A percentile compares a stretch with the other conserved stretches of the same genome.
Evolutionary conservation across 176 grass and related monocot species (phyloP).

Genomic region (Zea mays): DNA sequence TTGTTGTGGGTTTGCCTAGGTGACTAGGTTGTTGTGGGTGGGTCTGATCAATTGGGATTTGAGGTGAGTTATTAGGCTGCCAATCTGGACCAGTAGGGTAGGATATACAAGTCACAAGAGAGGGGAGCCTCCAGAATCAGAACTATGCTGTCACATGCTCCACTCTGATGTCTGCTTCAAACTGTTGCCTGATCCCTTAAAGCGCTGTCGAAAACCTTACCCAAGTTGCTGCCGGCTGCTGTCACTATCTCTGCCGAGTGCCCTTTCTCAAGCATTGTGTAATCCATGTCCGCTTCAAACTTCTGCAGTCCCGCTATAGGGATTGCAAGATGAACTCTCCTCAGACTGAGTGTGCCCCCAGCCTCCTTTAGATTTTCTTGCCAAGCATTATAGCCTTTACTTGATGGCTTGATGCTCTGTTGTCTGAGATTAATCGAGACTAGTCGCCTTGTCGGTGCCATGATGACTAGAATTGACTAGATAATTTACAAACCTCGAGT

Average conservation of each 20-base stretch:
- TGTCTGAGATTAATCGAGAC: neutral
- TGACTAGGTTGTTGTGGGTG: neutral
- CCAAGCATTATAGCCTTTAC: neutral
- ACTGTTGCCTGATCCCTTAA: neutral
- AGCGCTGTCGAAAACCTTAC: neutral
- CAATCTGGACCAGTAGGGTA: neutral
- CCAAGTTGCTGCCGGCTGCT: neutral
- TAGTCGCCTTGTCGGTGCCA: neutral
- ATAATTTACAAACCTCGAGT: neutral
- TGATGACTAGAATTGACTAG: neutral
- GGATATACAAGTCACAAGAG: neutral
- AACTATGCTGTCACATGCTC: neutral
- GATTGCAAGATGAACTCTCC: neutral
- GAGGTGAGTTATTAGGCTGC: too few relatives aligned
- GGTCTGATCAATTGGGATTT: too few relatives aligned
- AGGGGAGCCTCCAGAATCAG: neutral
- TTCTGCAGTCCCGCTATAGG: neutral
- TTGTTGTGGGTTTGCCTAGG: neutral
- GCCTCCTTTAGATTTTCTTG: neutral
- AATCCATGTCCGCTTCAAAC: too few relatives aligned
- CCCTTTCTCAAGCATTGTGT: neutral
- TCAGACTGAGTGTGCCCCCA: neutral
- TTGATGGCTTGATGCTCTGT: neutral
- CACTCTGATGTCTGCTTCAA: neutral
- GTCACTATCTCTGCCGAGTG: neutral